phyloP scores from a whole-genome alignment of 2,329 filamentous ascomycete genomes.

The Furcasterigmium sp. region DNA sequence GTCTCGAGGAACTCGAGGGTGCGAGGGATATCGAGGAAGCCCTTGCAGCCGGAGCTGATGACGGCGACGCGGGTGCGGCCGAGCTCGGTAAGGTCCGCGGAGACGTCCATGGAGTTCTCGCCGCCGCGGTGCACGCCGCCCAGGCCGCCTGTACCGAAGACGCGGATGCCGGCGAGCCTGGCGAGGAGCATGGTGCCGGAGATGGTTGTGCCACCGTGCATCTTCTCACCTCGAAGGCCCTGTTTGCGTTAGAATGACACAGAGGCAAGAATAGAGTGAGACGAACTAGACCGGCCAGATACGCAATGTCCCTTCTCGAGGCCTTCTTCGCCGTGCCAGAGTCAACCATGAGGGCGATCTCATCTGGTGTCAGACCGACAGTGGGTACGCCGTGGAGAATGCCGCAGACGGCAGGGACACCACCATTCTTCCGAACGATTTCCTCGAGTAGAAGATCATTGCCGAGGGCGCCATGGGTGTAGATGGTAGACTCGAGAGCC shows the following conservation, averaged over 20 bases:
- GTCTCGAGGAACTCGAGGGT: conserved; percentile 76
- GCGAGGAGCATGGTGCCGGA: conserved; percentile 90
- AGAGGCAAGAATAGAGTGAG: not conserved
- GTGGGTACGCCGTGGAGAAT: conserved; percentile 77
- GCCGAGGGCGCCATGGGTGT: conserved; percentile 89
- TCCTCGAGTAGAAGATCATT: conserved; percentile 67
- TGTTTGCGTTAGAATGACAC: conserved; percentile 22
- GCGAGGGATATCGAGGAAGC: conserved; percentile 85
- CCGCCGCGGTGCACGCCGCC: conserved; percentile 91
- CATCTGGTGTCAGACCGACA: conserved; percentile 68
- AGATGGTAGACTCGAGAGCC: conserved; percentile 92
- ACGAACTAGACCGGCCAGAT: conserved; percentile 69
- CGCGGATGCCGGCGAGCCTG: conserved; percentile 76
- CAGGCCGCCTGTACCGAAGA: conserved; percentile 92
- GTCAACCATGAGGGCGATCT: conserved; percentile 68
- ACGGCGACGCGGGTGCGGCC: conserved; percentile 86
- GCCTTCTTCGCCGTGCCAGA: conserved; percentile 69
- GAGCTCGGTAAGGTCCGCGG: conserved; percentile 90
- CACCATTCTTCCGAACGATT: conserved; percentile 75
- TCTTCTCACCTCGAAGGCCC: conserved; percentile 59
- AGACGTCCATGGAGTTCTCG: conserved; percentile 84
- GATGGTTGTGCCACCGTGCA: conserved; percentile 90
- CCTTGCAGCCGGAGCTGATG: conserved; percentile 87
- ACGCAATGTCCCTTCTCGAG: conserved; percentile 81
- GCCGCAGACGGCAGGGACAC: conserved; percentile 84